Conservation (phyloP, 257 asterid species). For the Gentiana dahurica region DNA sequence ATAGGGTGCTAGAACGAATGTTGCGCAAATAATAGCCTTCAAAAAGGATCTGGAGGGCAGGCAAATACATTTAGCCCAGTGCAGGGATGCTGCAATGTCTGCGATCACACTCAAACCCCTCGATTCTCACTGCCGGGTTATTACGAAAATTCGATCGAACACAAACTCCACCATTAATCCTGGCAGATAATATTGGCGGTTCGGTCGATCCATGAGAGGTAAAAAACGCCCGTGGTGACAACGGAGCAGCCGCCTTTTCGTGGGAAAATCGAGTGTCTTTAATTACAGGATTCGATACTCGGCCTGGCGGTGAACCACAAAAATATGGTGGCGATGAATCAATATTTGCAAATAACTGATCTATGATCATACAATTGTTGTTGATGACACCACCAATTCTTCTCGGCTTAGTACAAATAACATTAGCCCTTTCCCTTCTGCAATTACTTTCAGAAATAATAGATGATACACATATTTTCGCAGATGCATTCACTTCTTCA, state of each 20-base stretch:
- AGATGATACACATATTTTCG: slow-evolving; percentile 10
- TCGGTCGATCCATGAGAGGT: slow-evolving; percentile 33
- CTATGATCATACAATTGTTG: slow-evolving; percentile 15
- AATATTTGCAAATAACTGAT: slow-evolving; percentile 41
- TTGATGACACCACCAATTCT: slow-evolving; percentile 39
- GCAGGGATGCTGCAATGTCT: slow-evolving; percentile 95
- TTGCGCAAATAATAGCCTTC: too few species aligned
- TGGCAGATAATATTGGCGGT: slow-evolving; percentile 50
- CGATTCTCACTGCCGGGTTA: slow-evolving; percentile 87
- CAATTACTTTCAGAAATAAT: slow-evolving; percentile 8
- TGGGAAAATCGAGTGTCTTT: slow-evolving; percentile 77
- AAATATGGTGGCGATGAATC: slow-evolving; percentile 99
- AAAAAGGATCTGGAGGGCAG: too few species aligned
- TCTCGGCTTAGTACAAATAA: slow-evolving; percentile 92
- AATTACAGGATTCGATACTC: slow-evolving; percentile 98
- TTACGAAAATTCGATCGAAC: slow-evolving; percentile 79
- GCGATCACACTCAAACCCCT: slow-evolving; percentile 96
- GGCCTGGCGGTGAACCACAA: slow-evolving; percentile 97
- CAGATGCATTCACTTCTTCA: slow-evolving; percentile 57
- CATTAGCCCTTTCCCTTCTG: slow-evolving; percentile 36
- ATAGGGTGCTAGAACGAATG: too few species aligned
- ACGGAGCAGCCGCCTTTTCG: slow-evolving; percentile 37
- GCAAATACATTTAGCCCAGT: slow-evolving; percentile 36
- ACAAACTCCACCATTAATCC: slow-evolving; percentile 53
- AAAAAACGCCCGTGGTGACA: slow-evolving; percentile 55